phyloP scores from a whole-genome alignment of 768 basidiomycete species.

The Boletus sp. region DNA sequence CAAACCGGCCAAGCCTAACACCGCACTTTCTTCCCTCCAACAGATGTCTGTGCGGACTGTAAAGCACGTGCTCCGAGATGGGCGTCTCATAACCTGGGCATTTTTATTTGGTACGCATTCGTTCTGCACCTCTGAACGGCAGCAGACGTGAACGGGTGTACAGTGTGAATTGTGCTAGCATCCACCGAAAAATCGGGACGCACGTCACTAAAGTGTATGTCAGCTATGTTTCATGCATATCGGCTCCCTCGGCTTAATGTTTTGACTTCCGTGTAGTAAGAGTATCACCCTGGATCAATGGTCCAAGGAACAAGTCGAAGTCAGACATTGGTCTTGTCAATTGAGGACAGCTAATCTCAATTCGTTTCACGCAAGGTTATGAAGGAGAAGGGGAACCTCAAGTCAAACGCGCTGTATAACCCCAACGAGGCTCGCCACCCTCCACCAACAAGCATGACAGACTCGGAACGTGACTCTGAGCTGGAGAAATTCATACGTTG shows the following conservation, averaged over 20 bases:
- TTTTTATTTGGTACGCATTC: slow-evolving; percentile 73
- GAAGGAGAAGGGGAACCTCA: slow-evolving; percentile 76
- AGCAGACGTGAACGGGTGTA: slow-evolving; percentile 7
- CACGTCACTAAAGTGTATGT: slow-evolving; percentile 91
- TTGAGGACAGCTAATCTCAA: slow-evolving; percentile 9
- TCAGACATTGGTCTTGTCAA: slow-evolving; percentile 33
- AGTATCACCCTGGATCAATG: slow-evolving; percentile 85
- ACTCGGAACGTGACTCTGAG: slow-evolving; percentile 81
- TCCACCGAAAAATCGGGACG: slow-evolving; percentile 93
- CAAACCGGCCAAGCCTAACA: slow-evolving; percentile 1
- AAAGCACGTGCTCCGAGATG: slow-evolving; percentile 83
- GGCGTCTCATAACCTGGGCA: slow-evolving; percentile 86
- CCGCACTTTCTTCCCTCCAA: slow-evolving; percentile 7
- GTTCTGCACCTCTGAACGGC: background rate
- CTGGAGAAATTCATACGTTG: slow-evolving; percentile 88
- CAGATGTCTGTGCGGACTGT: slow-evolving; percentile 92
- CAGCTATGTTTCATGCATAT: background rate
- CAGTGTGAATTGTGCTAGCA: slow-evolving; percentile 83
- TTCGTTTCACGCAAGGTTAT: slow-evolving; percentile 52
- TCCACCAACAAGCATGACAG: slow-evolving; percentile 76
- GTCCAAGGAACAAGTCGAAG: slow-evolving; percentile 87
- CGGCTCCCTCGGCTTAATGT: background rate
- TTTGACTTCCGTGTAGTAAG: slow-evolving; percentile 52
- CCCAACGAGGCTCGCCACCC: slow-evolving; percentile 81
- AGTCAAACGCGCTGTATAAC: slow-evolving; percentile 77